Base-by-base conservation (phyloP, 2,329 filamentous ascomycete species). In the Neopestalotiopsis sp. region DNA sequence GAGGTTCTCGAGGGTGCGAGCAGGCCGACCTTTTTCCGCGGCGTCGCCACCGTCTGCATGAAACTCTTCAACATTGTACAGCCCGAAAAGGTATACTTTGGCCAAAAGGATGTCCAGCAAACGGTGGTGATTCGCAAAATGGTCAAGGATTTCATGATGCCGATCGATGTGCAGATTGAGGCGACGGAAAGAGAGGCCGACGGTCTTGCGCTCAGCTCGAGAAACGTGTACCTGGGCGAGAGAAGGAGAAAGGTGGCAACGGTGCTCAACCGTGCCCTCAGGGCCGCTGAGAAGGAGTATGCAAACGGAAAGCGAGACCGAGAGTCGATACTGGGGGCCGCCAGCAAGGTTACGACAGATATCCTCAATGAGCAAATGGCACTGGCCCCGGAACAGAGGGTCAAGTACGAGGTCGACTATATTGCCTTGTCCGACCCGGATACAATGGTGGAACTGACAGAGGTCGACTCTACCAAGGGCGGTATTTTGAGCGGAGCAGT, bases 81-180 rank as follows among this genome's bases (percentile, higher is more conserved):
- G 72, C 92, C 94, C 4, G 91, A 95, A 68, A 88, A 88, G 59
- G 93, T 94, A 4, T 96, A 96, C 82, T 98, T 99, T 83, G 96
- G 96, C 4, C 96, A 98, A 81, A 99, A 99, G 83, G 96, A 99
- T 79, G 90, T 98, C 24, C 96, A 99, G 84, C 96, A 99, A 82
- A 97, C 94, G 0, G 93, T 97, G 20, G 89, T 99, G 12, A 93
- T 99, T 75, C 91, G 89, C 75, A 90, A 92, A 59, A 90, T 99
- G 89, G 92, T 98, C 40, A 87, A 90, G 73, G 96, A 99, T 80
- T 95, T 99, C 73, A 90, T 94, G 78, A 80, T 98, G 56, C 89
- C 93, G 52, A 92, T 90, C 3, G 84, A 92, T 28, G 89, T 98
- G 9, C 86, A 91, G 40, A 86, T 98, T 67, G 89, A 91, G 5